Evolutionary conservation across 352 stramenopile species (phyloP), one percentile per base, ranked within the genome.

Genomic region (Pythium brachiatum): DNA sequence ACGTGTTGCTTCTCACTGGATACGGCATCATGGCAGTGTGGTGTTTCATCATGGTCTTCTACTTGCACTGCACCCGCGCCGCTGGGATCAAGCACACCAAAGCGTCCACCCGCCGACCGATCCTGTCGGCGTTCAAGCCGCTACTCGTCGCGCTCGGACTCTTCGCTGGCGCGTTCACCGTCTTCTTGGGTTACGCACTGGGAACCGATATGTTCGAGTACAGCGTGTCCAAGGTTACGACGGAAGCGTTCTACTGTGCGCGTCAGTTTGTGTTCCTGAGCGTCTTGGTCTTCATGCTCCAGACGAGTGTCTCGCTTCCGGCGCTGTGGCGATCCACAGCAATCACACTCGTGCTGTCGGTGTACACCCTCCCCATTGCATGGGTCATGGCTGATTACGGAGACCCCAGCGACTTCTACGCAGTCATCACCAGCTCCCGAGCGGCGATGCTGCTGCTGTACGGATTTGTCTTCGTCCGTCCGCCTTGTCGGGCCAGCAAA

Each of bases 41-140:
- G 5, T 68, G 50, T 25, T 41, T 32, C 18, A 36, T 64, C 12
- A 60, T 70, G 51, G 64, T 92, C 18, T 43, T 76, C 3, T 87
- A 89, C 57, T 74, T 92, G 57, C 73, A 75, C 3, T 47, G 77
- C 62, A 73, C 89, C 54, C 75, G 79, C 1, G 68, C 59, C 18
- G 68, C 73, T 2, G 80, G 74, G 6, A 75, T 86, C 39, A 64
- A 75, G 12, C 81, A 82, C 5, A 73, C 84, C 57, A 58, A 59
- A 1, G 56, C 39, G 29, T 81, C 85, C 0, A 79, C 81, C 2
- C 69, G 78, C 8, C 80, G 80, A 62, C 73, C 91, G 20, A 75
- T 94, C 21, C 50, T 94, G 13, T 83, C 85, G 4, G 74, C 83
- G 0, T 94, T 90, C 43, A 78, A 92, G 61, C 81, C 83, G 26